These are phyloP conservation scores for Lichtheimia ramosa DNA, from an alignment of 371 early-diverging fungal genomes.

Conservation along the genomic window DNA sequence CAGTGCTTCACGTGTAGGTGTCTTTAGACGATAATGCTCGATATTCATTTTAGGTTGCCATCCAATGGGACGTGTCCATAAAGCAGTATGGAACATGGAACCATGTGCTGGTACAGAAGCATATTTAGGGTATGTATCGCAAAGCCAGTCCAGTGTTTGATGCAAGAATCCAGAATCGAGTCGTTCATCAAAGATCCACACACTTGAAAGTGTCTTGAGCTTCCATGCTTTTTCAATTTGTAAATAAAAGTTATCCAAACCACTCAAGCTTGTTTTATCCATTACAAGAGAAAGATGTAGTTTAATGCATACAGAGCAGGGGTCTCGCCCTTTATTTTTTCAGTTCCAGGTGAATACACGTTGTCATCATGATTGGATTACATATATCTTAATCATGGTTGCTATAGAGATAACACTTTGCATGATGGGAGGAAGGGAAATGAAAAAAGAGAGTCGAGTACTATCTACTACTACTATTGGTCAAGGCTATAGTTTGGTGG, in stretches of 20 bases:
- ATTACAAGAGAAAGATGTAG: too few relatives aligned
- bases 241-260: constrained; percentile 32
- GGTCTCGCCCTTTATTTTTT: too few relatives aligned
- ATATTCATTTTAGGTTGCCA: constrained; percentile 23
- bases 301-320: too few relatives aligned
- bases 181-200: constrained; percentile 31
- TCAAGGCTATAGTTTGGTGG: too few relatives aligned
- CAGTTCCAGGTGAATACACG: too few relatives aligned
- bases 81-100: constrained; percentile 18
- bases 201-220: constrained; percentile 30
- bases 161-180: constrained; percentile 16
- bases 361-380: too few relatives aligned
- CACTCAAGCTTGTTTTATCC: constrained; percentile 2
- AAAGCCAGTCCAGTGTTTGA: constrained; percentile 19
- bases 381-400: too few relatives aligned
- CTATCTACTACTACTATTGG: too few relatives aligned
- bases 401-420: too few relatives aligned
- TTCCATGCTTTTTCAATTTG: constrained; percentile 31
- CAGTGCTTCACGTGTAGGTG: constrained; percentile 20
- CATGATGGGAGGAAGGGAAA: too few relatives aligned
- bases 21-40: constrained; percentile 17
- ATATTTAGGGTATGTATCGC: constrained; percentile 25
- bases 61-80: constrained; percentile 17
- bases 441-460: too few relatives aligned
- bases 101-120: constrained; percentile 18